Percentiles rank a stretch among this genome's conserved stretches.
Evolutionary conservation across 2,329 filamentous ascomycete species (phyloP).

Genomic region (Aaosphaeria arxii): DNA sequence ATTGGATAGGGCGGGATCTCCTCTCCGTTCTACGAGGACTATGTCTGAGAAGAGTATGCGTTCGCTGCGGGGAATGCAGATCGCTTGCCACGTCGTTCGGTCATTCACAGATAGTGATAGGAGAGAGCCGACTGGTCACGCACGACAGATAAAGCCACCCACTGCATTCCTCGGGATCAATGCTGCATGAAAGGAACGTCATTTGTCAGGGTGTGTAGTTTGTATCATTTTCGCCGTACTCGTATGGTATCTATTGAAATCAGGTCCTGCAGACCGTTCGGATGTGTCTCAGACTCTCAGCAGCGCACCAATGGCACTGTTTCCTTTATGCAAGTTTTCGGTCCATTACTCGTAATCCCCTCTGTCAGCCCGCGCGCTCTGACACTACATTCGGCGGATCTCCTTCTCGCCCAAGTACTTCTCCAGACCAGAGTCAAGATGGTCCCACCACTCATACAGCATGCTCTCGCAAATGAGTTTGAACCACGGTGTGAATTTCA

Average conservation of each 20-base stretch:
- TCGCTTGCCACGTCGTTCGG: conserved; percentile 11
- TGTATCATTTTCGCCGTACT: conserved; percentile 7
- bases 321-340: no score
- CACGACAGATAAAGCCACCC: conserved; percentile 15
- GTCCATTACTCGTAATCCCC: conserved; percentile 8
- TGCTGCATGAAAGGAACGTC: conserved; percentile 16
- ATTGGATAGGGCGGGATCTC: no score
- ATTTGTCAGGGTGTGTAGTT: conserved; percentile 15
- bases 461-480: conserved; percentile 97
- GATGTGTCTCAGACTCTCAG: no score
- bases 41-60: no score
- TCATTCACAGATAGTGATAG: conserved; percentile 16
- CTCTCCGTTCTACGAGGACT: no score
- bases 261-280: conserved; percentile 16
- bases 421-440: conserved; percentile 76
- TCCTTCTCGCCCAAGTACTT: conserved; percentile 82
- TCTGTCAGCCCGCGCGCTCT: no score
- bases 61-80: conserved; percentile 1
- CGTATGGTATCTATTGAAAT: conserved; percentile 24
- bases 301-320: no score
- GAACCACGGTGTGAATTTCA: conserved; percentile 98
- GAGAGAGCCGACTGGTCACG: conserved; percentile 10
- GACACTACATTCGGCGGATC: conserved; percentile 74
- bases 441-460: conserved; percentile 97
- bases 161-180: neutral